Conservation (phyloP, 306 rosid genomes). For the Prunus persica region DNA sequence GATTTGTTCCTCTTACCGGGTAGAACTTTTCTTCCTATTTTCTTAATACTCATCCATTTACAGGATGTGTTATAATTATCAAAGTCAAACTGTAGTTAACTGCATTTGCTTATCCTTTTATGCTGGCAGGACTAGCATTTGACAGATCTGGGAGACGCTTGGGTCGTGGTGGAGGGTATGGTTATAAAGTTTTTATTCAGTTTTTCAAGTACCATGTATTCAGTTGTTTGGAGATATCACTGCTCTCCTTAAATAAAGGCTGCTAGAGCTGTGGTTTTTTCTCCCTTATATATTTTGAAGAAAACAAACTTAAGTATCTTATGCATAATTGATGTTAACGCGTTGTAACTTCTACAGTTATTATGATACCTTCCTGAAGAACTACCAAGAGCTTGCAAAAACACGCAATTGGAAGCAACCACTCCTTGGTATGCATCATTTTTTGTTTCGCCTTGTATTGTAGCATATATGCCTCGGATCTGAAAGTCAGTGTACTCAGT, state of each 20-base stretch:
- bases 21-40: conserved; percentile 28
- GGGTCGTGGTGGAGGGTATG: conserved; percentile 99
- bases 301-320: not conserved
- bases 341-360: conserved; percentile 40
- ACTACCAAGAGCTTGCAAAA: conserved; percentile 72
- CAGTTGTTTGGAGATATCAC: conserved; percentile 15
- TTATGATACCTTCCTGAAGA: conserved; percentile 81
- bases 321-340: not conserved
- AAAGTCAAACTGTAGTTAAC: conserved; percentile 18
- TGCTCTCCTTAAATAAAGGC: not conserved
- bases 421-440: conserved; percentile 56
- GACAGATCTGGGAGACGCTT: conserved; percentile 88
- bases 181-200: conserved; percentile 6
- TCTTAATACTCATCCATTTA: not conserved
- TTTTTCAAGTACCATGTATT: conserved; percentile 10
- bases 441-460: conserved; percentile 7
- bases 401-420: conserved; percentile 80
- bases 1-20: conserved; percentile 94
- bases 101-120: conserved; percentile 17
- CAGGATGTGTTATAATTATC: conserved; percentile 3
- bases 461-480: conserved; percentile 3
- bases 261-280: not conserved
- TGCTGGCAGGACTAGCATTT: conserved; percentile 77
- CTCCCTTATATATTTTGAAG: not conserved
- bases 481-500: conserved; percentile 13